These are phyloP conservation scores for Pisolithus microcarpus DNA, from an alignment of 768 basidiomycete genomes.

Conservation along the genomic window DNA sequence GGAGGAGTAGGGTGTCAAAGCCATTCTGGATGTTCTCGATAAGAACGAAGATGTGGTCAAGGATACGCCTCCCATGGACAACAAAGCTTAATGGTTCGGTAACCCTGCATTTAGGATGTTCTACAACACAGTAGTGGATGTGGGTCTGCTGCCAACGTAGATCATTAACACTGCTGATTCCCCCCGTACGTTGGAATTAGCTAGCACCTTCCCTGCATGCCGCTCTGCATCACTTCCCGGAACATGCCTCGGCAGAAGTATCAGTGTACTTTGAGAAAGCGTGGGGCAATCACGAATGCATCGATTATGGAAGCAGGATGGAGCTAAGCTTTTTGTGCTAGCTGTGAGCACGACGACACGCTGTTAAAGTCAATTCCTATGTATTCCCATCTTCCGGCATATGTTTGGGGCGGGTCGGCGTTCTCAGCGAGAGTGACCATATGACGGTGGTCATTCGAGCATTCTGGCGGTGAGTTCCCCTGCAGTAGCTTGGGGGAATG, in stretches of 20 bases:
- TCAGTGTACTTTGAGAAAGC: constrained; percentile 75
- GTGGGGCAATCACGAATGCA: constrained; percentile 88
- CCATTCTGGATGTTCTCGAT: constrained; percentile 59
- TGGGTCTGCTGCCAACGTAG: constrained; percentile 22
- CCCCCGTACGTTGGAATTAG: constrained; percentile 26
- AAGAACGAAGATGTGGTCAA: constrained; percentile 60
- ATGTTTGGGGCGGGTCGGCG: constrained; percentile 67
- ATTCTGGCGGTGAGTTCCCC: constrained; percentile 69
- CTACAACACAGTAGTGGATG: constrained; percentile 75
- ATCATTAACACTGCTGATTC: constrained; percentile 1
- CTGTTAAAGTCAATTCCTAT: not conserved
- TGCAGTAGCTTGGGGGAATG: not conserved
- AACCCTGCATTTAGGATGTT: constrained; percentile 95
- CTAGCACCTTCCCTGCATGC: constrained; percentile 51
- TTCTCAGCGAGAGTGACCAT: constrained; percentile 59
- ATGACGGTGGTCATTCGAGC: constrained; percentile 71
- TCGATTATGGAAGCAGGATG: constrained; percentile 99
- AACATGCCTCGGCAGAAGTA: constrained; percentile 58
- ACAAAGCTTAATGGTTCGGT: constrained; percentile 86
- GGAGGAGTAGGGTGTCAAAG: constrained; percentile 48
- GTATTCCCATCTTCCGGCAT: constrained; percentile 41
- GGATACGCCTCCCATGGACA: constrained; percentile 80
- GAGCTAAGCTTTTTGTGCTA: constrained; percentile 96
- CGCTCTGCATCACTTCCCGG: constrained; percentile 48
- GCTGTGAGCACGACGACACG: constrained; percentile 77